These are phyloP conservation scores for Fusarium paranaense DNA, from an alignment of 2,329 filamentous ascomycete genomes.

Conservation along the genomic window DNA sequence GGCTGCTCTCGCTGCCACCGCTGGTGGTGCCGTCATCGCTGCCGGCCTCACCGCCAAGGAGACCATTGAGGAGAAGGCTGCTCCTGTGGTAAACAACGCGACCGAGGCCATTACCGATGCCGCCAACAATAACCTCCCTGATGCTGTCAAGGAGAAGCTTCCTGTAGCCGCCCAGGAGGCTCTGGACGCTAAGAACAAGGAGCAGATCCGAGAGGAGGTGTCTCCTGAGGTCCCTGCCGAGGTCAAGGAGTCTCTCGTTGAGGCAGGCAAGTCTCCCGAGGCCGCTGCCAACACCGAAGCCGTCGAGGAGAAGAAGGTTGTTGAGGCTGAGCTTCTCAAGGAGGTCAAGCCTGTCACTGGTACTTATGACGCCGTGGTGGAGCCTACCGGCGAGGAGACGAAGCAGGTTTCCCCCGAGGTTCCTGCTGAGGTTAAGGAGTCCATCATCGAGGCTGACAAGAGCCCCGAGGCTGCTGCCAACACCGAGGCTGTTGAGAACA, in stretches of 20 bases:
- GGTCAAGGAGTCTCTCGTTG: conserved; percentile 68
- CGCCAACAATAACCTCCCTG: conserved; percentile 62
- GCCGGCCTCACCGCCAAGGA: conserved; percentile 49
- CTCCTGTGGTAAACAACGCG: conserved; percentile 51
- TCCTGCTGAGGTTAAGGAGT: conserved; percentile 73
- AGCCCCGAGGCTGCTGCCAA: conserved; percentile 75
- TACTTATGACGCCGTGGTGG: conserved; percentile 35
- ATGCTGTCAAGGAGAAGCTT: conserved; percentile 63
- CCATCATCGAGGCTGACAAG: conserved; percentile 73
- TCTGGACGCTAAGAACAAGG: conserved; percentile 57
- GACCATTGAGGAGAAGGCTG: conserved; percentile 52
- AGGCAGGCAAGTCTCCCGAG: conserved; percentile 74
- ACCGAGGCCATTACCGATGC: conserved; percentile 53
- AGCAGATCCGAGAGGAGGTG: conserved; percentile 56
- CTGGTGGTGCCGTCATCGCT: conserved; percentile 49
- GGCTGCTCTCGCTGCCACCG: conserved; percentile 52
- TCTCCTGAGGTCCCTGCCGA: conserved; percentile 65
- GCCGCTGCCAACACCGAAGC: conserved; percentile 75
- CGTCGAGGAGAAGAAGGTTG: conserved; percentile 78
- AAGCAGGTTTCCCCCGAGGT: conserved; percentile 51
- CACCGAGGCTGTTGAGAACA: conserved; percentile 75
- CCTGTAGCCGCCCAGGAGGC: conserved; percentile 63
- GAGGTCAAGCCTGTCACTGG: conserved; percentile 61
- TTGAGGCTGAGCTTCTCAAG: conserved; percentile 79
- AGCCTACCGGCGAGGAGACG: conserved; percentile 34